Conservation (phyloP, 805 yeast species). For the Blastobotrys terrestris region DNA sequence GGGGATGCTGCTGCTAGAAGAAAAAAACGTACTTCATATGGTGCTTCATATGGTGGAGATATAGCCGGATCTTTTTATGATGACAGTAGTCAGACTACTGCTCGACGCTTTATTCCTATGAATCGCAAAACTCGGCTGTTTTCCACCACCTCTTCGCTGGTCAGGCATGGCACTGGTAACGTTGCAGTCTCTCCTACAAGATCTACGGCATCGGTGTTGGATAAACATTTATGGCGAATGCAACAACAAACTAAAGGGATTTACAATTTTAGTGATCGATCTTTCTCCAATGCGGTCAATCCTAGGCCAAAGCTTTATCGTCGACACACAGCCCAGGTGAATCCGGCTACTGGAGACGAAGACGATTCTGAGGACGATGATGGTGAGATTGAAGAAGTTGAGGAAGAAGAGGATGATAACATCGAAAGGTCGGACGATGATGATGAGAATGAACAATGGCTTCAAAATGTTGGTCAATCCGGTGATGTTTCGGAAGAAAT, state of each 20-base stretch:
- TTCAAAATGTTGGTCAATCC: not conserved
- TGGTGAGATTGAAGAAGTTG: constrained; percentile 7
- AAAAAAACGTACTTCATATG: not conserved
- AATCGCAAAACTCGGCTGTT: constrained; percentile 5
- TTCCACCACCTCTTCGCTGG: constrained; percentile 7
- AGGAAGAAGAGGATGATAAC: constrained; percentile 6
- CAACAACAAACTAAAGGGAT: not conserved
- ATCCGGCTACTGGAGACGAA: not conserved
- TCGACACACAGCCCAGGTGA: not conserved
- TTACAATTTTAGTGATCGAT: not conserved
- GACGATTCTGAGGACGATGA: constrained; percentile 4
- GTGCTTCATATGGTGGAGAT: not conserved
- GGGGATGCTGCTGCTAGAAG: not conserved
- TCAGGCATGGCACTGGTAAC: constrained; percentile 4
- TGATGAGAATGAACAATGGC: not conserved
- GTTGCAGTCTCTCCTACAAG: constrained; percentile 13
- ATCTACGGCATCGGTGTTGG: constrained; percentile 11
- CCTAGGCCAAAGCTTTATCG: not conserved
- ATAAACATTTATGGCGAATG: constrained; percentile 1
- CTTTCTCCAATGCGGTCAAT: not conserved
- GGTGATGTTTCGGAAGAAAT: constrained; percentile 5
- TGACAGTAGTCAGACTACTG: constrained; percentile 1
- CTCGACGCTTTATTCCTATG: not conserved
- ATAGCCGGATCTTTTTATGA: not conserved
- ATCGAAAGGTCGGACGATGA: constrained; percentile 5